A percentile compares a stretch with the other conserved stretches of the same genome.
These are phyloP conservation scores for Solanum okadae DNA, from an alignment of 257 asterid species.

Conservation along the genomic window DNA sequence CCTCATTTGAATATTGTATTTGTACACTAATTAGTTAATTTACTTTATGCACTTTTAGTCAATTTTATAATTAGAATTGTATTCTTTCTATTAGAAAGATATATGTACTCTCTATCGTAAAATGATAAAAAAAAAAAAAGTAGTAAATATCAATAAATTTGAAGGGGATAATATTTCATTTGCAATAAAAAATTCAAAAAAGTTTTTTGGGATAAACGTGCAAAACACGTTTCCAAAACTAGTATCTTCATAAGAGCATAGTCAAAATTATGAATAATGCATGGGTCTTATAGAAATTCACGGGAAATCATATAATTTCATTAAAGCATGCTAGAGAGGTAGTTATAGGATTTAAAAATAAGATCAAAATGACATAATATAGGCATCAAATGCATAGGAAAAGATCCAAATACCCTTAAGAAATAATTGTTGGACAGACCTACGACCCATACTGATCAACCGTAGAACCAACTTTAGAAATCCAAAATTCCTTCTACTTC, in stretches of 20 bases:
- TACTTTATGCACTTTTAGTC: neutral
- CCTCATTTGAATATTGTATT: neutral
- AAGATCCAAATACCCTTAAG: neutral
- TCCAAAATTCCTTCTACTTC: too few relatives aligned
- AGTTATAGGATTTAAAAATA: neutral
- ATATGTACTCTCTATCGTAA: neutral
- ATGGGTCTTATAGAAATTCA: neutral
- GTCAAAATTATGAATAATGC: neutral
- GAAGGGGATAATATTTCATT: neutral
- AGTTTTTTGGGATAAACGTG: neutral
- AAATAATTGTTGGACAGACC: neutral
- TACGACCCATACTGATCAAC: too few relatives aligned
- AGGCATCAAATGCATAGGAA: neutral
- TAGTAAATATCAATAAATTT: too few relatives aligned
- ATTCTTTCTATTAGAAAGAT: neutral
- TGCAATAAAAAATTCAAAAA: neutral
- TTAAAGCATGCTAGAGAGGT: too few relatives aligned
- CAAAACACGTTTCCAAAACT: too few relatives aligned
- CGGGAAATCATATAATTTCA: neutral
- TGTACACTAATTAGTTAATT: neutral
- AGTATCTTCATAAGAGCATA: neutral
- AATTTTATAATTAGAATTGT: too few relatives aligned
- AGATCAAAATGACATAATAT: neutral
- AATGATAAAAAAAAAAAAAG: too few relatives aligned
- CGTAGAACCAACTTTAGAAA: too few relatives aligned